phyloP scores from a whole-genome alignment of 345 rosid genomes.

The Gossypium arboreum region DNA sequence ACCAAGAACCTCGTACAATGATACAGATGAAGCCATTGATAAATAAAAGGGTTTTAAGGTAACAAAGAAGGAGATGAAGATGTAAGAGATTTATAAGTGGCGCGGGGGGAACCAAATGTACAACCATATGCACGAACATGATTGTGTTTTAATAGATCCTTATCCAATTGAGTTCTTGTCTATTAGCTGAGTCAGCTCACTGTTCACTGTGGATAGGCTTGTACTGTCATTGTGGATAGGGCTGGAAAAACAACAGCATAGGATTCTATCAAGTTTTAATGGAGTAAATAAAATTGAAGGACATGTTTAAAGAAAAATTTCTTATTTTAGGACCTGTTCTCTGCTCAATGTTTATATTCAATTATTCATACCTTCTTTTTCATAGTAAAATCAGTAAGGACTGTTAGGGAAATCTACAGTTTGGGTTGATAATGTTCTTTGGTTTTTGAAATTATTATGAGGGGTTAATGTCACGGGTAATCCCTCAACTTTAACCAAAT shows the following conservation, averaged over 20 bases:
- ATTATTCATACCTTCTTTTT: too few relatives aligned
- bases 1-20: constrained; percentile 55
- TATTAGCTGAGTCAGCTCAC: neutral
- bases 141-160: neutral
- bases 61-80: neutral
- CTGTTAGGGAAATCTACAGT: too few relatives aligned
- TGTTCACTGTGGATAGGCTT: neutral
- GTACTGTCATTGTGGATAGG: too few relatives aligned
- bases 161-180: neutral
- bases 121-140: neutral
- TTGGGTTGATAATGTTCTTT: too few relatives aligned
- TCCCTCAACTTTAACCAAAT: too few relatives aligned
- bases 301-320: neutral
- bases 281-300: neutral
- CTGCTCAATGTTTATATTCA: neutral
- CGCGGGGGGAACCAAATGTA: neutral
- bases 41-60: neutral
- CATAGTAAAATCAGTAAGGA: too few relatives aligned
- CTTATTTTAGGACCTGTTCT: neutral
- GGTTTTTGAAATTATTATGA: too few relatives aligned
- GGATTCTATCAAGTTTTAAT: neutral
- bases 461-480: too few relatives aligned
- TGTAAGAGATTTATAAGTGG: too few relatives aligned
- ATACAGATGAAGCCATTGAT: constrained; percentile 26
- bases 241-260: neutral